phyloP scores from a whole-genome alignment of 192 early-diverging fungal genomes.

The Phlyctochytrium arcticum region DNA sequence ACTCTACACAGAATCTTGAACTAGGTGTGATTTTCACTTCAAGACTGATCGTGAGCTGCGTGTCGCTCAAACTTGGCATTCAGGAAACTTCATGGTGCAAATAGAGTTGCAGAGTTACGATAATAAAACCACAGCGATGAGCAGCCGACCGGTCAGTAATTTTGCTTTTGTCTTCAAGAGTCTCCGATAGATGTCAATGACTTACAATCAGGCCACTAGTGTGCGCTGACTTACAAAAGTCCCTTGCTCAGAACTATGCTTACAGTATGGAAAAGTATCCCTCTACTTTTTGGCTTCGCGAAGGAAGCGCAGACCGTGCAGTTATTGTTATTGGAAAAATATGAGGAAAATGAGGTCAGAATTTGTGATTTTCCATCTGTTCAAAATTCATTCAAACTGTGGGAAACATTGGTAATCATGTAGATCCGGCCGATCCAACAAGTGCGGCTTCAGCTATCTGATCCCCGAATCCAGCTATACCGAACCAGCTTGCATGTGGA shows the following conservation, averaged over 20 bases:
- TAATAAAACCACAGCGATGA: constrained; percentile 27
- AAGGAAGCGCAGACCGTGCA: constrained; percentile 44
- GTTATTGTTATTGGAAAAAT: constrained; percentile 46
- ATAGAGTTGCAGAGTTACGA: constrained; percentile 43
- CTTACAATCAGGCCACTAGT: too few relatives aligned
- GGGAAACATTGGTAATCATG: too few relatives aligned
- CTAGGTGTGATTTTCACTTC: too few relatives aligned
- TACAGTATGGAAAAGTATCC: constrained; percentile 33
- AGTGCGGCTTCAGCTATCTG: constrained; percentile 47
- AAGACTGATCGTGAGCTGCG: too few relatives aligned
- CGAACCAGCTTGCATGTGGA: constrained; percentile 38
- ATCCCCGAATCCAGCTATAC: constrained; percentile 52
- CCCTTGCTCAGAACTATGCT: constrained; percentile 26
- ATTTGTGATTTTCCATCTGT: too few relatives aligned
- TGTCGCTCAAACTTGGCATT: too few relatives aligned
- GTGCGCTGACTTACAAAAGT: constrained; percentile 39
- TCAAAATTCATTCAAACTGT: background rate
- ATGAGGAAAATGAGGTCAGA: constrained; percentile 44
- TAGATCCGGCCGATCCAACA: constrained; percentile 43
- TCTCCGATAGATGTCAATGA: too few relatives aligned
- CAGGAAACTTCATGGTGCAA: constrained; percentile 67
- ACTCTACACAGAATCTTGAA: constrained; percentile 52
- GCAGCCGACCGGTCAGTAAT: constrained; percentile 44
- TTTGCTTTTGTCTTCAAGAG: too few relatives aligned
- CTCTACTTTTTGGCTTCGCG: constrained; percentile 44